Base-by-base conservation (phyloP, 176 grass and related monocot genomes). In the Bromus sterilis region DNA sequence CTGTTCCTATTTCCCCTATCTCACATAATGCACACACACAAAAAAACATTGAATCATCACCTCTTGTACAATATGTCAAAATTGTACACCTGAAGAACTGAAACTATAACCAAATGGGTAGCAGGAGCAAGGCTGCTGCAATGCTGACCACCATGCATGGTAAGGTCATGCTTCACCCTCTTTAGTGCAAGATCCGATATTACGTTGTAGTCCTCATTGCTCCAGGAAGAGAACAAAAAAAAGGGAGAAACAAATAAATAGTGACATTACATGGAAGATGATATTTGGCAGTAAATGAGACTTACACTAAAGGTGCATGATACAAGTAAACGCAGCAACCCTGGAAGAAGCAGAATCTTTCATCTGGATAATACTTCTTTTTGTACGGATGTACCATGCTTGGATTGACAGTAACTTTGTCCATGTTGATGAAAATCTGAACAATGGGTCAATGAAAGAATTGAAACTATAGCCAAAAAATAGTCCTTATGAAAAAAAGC, bases 21-120 rank as follows among this genome's bases (percentile, higher is more conserved):
- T 57, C 1, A 10, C 55, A 77, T 42, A 64, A 40, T 41, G n/a
- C n/a, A n/a, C n/a, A 58, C n/a, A 79, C 25, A 84, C 60, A 74
- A 29, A 29, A 58, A 80, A 78, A 10, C 18, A 44, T 39, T 80
- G 72, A 79, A 75, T 71, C 24, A 75, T 86, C 85, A 93, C 95
- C 95, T 95, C 51, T 86, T 98, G 82, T 98, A 95, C 65, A 98
- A 11, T 60, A 87, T 76, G 80, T 98, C 90, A 84, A 98, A 94
- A 88, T 91, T 91, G 84, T 84, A 83, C 18, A 60, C 75, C 41
- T 91, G 70, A 46, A 89, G 69, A 80, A 84, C 77, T 60, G 95
- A 98, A 89, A 87, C 89, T 76, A 87, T 89, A 79, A 93, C 77
- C 59, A 98, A 84, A 91, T 98, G 92, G 51, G 92, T 98, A 56